Evolutionary conservation across 2,329 filamentous ascomycete species (phyloP).

Genomic region (Apiospora rasikravindrae): DNA sequence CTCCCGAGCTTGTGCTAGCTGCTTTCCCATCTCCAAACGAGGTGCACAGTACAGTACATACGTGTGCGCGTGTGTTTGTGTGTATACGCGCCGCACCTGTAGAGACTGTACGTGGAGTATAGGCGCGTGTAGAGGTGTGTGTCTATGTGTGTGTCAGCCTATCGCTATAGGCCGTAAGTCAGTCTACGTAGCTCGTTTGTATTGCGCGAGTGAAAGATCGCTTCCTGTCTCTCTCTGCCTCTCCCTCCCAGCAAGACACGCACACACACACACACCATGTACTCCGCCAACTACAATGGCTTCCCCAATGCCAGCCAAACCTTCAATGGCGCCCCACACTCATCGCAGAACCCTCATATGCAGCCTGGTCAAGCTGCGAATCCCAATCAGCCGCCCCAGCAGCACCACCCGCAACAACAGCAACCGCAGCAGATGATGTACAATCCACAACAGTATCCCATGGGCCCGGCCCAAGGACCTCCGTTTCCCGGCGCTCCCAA

Average conservation of each 20-base stretch:
- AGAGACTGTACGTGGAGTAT: conserved; percentile 12
- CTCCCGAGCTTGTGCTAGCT: conserved; percentile 1
- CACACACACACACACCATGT: conserved; percentile 53
- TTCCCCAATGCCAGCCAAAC: conserved; percentile 58
- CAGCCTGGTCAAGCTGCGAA: conserved; percentile 48
- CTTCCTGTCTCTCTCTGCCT: conserved; percentile 11
- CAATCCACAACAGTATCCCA: conserved; percentile 62
- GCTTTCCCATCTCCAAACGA: background rate
- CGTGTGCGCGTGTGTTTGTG: background rate
- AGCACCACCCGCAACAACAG: conserved; percentile 29
- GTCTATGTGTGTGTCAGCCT: conserved; percentile 18
- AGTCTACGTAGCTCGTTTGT: conserved; percentile 17
- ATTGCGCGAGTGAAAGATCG: conserved; percentile 14
- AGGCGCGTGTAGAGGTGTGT: conserved; percentile 20
- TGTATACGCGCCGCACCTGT: background rate
- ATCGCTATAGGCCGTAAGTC: conserved; percentile 19
- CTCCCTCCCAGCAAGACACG: conserved; percentile 30
- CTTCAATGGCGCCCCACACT: conserved; percentile 54
- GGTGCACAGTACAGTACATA: background rate
- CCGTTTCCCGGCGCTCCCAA: conserved; percentile 57
- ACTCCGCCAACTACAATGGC: conserved; percentile 57
- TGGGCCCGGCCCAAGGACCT: conserved; percentile 50
- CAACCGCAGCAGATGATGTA: conserved; percentile 59
- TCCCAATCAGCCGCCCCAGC: conserved; percentile 28
- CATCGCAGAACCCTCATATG: conserved; percentile 50